phyloP scores from a whole-genome alignment of 2,329 filamentous ascomycete species.

The Diaporthe ilicicola region DNA sequence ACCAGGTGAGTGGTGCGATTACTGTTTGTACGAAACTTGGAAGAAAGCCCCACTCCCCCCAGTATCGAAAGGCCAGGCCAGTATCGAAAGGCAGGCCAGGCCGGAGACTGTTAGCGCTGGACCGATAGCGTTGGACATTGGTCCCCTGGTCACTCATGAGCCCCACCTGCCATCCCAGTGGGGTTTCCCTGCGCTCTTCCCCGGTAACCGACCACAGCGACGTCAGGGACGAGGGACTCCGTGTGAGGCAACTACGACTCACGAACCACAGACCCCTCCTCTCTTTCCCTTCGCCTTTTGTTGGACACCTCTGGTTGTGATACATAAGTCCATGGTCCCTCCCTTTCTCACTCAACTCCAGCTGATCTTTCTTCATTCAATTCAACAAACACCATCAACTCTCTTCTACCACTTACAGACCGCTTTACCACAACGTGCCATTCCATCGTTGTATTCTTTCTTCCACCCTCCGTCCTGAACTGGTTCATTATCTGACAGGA shows the following conservation, averaged over 20 bases:
- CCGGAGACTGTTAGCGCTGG: constrained; percentile 10
- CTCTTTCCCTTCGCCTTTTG: constrained; percentile 5
- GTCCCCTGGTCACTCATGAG: constrained; percentile 9
- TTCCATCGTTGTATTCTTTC: background rate
- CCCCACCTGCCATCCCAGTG: constrained; percentile 9
- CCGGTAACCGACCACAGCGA: constrained; percentile 25
- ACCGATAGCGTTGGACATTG: background rate
- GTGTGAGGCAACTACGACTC: constrained; percentile 29
- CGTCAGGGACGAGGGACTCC: constrained; percentile 32
- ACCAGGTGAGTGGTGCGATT: background rate
- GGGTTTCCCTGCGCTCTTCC: constrained; percentile 3
- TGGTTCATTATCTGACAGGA: background rate
- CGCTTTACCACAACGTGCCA: background rate
- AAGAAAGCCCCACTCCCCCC: constrained; percentile 11
- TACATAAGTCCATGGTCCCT: constrained; percentile 29
- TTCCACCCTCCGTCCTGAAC: background rate
- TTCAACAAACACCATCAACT: background rate
- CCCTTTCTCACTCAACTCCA: background rate
- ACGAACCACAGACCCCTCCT: constrained; percentile 30
- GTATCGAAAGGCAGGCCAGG: background rate
- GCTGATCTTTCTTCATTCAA: background rate
- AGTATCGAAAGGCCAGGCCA: background rate
- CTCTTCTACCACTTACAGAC: background rate
- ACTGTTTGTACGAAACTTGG: constrained; percentile 11
- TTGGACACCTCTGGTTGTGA: constrained; percentile 10